Evolutionary conservation across 192 early-diverging fungal genomes (phyloP).

Genomic region (Backusella circina): DNA sequence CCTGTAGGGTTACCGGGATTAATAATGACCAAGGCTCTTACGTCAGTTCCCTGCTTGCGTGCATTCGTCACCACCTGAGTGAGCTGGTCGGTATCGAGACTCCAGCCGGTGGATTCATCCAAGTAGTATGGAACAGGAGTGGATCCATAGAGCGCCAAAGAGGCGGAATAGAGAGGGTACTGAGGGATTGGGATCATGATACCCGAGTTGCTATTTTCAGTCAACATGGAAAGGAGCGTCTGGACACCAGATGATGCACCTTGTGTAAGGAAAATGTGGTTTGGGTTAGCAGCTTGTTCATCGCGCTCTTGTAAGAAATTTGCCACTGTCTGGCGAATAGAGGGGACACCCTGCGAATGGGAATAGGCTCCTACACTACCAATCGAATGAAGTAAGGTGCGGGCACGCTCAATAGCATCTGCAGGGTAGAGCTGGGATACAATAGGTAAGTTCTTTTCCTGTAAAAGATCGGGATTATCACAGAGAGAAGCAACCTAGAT

Average conservation of each 20-base stretch:
- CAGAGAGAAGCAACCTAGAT: conserved; percentile 77
- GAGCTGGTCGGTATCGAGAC: conserved; percentile 68
- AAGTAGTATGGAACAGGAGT: conserved; percentile 89
- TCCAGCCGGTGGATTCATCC: conserved; percentile 84
- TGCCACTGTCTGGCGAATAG: conserved; percentile 82
- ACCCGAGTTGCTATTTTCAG: conserved; percentile 73
- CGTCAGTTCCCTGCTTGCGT: conserved; percentile 68
- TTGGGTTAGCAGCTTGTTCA: conserved; percentile 79
- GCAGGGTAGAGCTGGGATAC: conserved; percentile 65
- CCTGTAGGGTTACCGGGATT: conserved; percentile 99
- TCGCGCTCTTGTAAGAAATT: conserved; percentile 87
- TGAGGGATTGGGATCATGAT: conserved; percentile 99
- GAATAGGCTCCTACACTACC: conserved; percentile 87
- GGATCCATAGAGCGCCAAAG: conserved; percentile 78
- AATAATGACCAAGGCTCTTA: conserved; percentile 92
- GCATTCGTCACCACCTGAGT: conserved; percentile 58
- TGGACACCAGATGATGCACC: conserved; percentile 93
- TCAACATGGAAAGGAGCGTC: conserved; percentile 81
- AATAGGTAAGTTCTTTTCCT: conserved; percentile 50
- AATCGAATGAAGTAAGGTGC: conserved; percentile 61
- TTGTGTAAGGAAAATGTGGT: conserved; percentile 89
- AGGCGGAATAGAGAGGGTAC: conserved; percentile 96
- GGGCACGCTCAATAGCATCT: conserved; percentile 85
- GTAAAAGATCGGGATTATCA: conserved; percentile 83
- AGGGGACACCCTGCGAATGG: conserved; percentile 89